Percentiles rank a stretch among this genome's conserved stretches.
These are phyloP conservation scores for Aspergillus bombycis DNA, from an alignment of 2,329 filamentous ascomycete genomes.

Conservation along the genomic window DNA sequence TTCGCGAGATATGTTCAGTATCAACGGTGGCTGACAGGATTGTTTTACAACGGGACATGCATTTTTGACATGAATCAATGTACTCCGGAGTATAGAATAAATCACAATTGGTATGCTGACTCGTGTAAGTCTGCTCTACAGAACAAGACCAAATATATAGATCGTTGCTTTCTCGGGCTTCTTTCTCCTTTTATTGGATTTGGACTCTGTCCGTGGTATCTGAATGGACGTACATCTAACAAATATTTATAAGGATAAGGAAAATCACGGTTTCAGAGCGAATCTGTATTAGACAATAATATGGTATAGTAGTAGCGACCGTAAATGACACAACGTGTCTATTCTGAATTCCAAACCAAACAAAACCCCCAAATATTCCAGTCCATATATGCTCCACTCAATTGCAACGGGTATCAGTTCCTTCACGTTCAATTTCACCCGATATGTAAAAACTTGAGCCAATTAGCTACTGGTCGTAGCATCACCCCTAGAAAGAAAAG, in stretches of 20 bases:
- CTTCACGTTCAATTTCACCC: slow-evolving; percentile 13
- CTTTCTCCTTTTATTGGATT: background rate
- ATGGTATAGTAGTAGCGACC: slow-evolving; percentile 27
- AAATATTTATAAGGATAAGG: background rate
- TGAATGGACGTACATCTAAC: background rate
- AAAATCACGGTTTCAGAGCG: slow-evolving; percentile 5
- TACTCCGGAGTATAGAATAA: background rate
- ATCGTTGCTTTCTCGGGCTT: background rate
- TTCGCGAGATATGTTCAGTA: background rate
- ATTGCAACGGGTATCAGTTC: slow-evolving; percentile 21
- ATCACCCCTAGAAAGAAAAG: slow-evolving; percentile 3
- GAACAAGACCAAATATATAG: background rate
- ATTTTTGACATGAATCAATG: background rate
- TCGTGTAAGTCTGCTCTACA: background rate
- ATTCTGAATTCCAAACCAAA: slow-evolving; percentile 15
- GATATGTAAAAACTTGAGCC: background rate
- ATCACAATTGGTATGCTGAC: background rate
- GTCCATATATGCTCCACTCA: slow-evolving; percentile 22
- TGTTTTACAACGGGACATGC: background rate
- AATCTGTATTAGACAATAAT: slow-evolving; percentile 29
- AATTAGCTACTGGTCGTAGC: background rate
- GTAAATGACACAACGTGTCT: slow-evolving; percentile 23
- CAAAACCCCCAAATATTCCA: slow-evolving; percentile 10
- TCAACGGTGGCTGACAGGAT: background rate
- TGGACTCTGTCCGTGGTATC: background rate